These are phyloP conservation scores for Sugiyamaella xylanicola DNA, from an alignment of 1,139 yeast genomes.

Conservation along the genomic window DNA sequence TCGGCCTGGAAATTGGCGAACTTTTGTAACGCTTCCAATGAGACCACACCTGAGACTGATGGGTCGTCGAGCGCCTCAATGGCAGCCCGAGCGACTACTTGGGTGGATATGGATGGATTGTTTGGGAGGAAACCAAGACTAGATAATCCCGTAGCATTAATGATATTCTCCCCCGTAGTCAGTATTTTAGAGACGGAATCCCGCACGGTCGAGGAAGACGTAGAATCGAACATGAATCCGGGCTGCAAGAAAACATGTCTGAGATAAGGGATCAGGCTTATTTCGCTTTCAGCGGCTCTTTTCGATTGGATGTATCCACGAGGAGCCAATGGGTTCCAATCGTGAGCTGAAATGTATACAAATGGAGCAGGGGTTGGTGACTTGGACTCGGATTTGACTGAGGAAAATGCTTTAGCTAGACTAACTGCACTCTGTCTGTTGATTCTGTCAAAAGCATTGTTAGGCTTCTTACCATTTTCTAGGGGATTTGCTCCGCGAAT, in stretches of 20 bases:
- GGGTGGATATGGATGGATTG: constrained; percentile 56
- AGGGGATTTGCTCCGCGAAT: constrained; percentile 36
- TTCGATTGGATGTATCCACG: constrained; percentile 71
- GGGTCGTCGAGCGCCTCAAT: constrained; percentile 57
- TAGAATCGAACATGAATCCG: constrained; percentile 71
- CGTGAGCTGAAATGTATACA: constrained; percentile 82
- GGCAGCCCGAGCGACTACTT: constrained; percentile 63
- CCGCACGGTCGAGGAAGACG: constrained; percentile 19
- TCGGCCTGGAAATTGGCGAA: constrained; percentile 26
- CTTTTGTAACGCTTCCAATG: constrained; percentile 48
- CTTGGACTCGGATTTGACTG: constrained; percentile 15
- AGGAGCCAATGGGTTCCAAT: constrained; percentile 56
- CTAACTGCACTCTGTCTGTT: constrained; percentile 72
- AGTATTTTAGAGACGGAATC: constrained; percentile 21
- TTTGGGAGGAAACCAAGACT: constrained; percentile 36
- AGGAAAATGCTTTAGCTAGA: constrained; percentile 58
- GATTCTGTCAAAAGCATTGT: constrained; percentile 53
- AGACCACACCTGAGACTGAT: constrained; percentile 58
- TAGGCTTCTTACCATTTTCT: constrained; percentile 25
- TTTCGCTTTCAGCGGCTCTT: constrained; percentile 69
- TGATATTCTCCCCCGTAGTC: constrained; percentile 17
- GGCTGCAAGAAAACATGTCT: constrained; percentile 72
- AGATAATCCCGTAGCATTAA: constrained; percentile 32
- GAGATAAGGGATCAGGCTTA: constrained; percentile 46
- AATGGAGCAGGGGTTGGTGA: constrained; percentile 45